Evolutionary conservation across 2,329 filamentous ascomycete genomes (phyloP).

Genomic region (Penicillium sp.): DNA sequence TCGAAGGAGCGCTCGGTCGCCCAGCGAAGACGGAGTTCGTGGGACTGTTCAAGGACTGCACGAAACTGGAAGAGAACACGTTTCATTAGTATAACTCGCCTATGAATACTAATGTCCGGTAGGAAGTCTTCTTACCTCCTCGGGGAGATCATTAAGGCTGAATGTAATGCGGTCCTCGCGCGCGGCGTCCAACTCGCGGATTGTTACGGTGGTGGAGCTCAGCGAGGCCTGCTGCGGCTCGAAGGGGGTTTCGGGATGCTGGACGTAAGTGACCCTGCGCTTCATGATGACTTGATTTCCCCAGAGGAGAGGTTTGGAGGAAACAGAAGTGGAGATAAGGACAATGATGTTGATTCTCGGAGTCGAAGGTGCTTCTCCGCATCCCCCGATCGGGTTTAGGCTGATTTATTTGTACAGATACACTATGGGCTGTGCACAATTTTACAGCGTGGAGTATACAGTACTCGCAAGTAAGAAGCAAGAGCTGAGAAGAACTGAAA

Average conservation of each 20-base stretch:
- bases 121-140: conserved; percentile 52
- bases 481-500: background rate
- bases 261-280: conserved; percentile 70
- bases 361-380: conserved; percentile 23
- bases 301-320: background rate
- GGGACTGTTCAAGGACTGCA: conserved; percentile 62
- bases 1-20: conserved; percentile 61
- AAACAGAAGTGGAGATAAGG: conserved; percentile 7
- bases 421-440: too few species aligned
- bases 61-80: conserved; percentile 52
- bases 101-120: background rate
- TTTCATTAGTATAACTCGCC: background rate
- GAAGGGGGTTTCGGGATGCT: conserved; percentile 64
- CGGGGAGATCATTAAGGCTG: conserved; percentile 70
- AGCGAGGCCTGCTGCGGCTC: conserved; percentile 66
- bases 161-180: conserved; percentile 81
- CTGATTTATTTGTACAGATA: conserved; percentile 1
- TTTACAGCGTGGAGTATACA: too few species aligned
- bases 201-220: conserved; percentile 53
- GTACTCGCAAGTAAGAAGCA: background rate
- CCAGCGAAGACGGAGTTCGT: conserved; percentile 81
- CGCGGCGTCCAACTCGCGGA: conserved; percentile 65
- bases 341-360: conserved; percentile 15
- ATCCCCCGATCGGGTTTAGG: conserved; percentile 25
- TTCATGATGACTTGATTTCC: conserved; percentile 35